Evolutionary conservation across 345 rosid genomes (phyloP), one percentile per base, ranked within the genome.

Genomic region (Syzygium jambos): DNA sequence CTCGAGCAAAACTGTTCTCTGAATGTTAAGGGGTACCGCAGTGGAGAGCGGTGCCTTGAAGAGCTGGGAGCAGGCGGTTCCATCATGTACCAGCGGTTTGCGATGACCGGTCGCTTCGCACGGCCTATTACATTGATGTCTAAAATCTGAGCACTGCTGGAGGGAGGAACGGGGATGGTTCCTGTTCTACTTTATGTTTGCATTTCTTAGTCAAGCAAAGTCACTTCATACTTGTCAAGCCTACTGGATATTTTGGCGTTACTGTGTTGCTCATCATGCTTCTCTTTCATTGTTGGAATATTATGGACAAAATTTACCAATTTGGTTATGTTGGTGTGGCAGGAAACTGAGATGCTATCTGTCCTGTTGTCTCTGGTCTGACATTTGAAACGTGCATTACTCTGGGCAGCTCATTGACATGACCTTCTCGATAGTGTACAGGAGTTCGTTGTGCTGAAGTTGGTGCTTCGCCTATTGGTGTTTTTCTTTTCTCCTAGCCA

Each of bases 101-200:
- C 78, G 29, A 85, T 78, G 89, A 68, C 52, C 56, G 90, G 85
- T 55, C 86, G 84, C 23, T 86, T 90, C 84, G 89, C 13, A 5
- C 46, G 88, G 27, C 92, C 97, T 53, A 95, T 95, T n/a, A 91
- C 91, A 53, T 94, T 94, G 27, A 93, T 89, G 86, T 93, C 94
- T 89, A 89, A 88, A 89, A 89, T 68, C 80, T 68, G 80, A 68
- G 19, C 46, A 93, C 91, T 89, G 93, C 87, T 93, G 93, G 92
- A 91, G 91, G 84, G 96, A 94, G 89, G 96, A 92, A 82, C 93
- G 90, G 88, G 93, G 88, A 85, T 78, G 80, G 46, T 34, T 68
- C 57, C 57, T 52, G 41, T 52, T 84, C 29, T 21, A 16, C 57
- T 84, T 52, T 52, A 52, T 17, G 43, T 15, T n/a, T 52, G 22